Evolutionary conservation across 2,329 filamentous ascomycete species (phyloP), one percentile per base, ranked within the genome.

Genomic region (Magnaporthiopsis incrustans): DNA sequence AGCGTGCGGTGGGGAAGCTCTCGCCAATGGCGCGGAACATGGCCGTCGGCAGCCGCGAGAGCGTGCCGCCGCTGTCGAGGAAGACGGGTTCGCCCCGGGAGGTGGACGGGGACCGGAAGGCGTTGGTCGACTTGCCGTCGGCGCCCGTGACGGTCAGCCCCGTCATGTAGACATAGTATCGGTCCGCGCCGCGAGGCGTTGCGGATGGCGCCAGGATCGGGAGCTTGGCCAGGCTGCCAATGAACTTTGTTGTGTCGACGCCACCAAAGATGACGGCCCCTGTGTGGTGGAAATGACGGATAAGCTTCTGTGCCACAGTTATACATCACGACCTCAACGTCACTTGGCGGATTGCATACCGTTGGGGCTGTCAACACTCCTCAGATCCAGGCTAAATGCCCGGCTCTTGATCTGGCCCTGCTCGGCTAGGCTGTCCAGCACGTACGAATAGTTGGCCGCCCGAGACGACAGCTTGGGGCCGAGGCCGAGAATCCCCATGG

Each of bases 51-150:
- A 92, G 80, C 67, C 88, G 85, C 73, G 84, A 88, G 64, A 90
- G 77, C 57, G 85, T 89, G 66, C 85, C 88, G 64, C 89, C 89
- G 18, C 85, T 87, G 74, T 90, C 87, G 32, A 90, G 79, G 61
- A 87, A 80, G 35, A 84, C 79, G 33, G 79, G 73, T 11, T 78
- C 68, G 22, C 78, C 74, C 56, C 75, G 76, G 65, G 69, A 60
- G 10, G 66, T 69, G 32, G 64, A 65, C 11, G 61, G 58, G 14
- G 63, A 66, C 56, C 71, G 72, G 56, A 75, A 72, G 32, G 69
- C 68, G 53, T 71, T 72, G 63, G 69, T 75, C 61, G 61, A 59
- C 64, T 76, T 64, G 64, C 70, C 71, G 26, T 81, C 69, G 4
- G 73, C 71, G 65, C 77, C 72, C 22, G 74, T 73, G n/a, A 12